Conservation (phyloP, 352 stramenopile species). For the Phytophthora cactorum region DNA sequence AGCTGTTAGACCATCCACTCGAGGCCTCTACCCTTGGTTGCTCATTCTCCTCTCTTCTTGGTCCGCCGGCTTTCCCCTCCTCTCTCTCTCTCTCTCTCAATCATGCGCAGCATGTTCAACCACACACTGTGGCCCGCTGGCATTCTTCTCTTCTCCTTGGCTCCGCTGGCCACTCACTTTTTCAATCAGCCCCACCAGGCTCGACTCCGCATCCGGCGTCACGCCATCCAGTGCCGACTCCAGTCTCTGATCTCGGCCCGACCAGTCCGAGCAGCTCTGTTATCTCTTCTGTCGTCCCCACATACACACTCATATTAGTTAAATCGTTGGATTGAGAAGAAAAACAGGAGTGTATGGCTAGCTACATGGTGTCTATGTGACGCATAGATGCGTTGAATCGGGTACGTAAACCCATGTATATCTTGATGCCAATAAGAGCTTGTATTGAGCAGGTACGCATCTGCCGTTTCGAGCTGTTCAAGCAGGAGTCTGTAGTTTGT, state of each 20-base stretch:
- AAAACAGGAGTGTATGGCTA: conserved; percentile 8
- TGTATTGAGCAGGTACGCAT: conserved; percentile 16
- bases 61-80: too few species aligned
- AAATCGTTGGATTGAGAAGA: background rate
- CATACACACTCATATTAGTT: background rate
- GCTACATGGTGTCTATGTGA: conserved; percentile 14
- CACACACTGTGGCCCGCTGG: background rate
- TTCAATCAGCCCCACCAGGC: too few species aligned
- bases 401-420: conserved; percentile 8
- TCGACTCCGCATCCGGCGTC: background rate
- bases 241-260: background rate
- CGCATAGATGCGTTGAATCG: conserved; percentile 11
- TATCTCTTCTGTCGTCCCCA: background rate
- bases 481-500: conserved; percentile 10
- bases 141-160: background rate
- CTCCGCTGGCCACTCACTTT: too few species aligned
- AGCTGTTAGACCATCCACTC: background rate
- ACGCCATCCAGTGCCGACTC: too few species aligned
- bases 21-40: background rate
- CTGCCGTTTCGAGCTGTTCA: conserved; percentile 22
- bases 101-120: background rate
- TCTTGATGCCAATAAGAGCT: conserved; percentile 17
- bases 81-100: background rate
- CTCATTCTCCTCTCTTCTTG: background rate
- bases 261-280: background rate